Percentiles rank a stretch among this genome's conserved stretches.
Conservation (phyloP, 164 flowering plant species). For the Magnolia sinica region DNA sequence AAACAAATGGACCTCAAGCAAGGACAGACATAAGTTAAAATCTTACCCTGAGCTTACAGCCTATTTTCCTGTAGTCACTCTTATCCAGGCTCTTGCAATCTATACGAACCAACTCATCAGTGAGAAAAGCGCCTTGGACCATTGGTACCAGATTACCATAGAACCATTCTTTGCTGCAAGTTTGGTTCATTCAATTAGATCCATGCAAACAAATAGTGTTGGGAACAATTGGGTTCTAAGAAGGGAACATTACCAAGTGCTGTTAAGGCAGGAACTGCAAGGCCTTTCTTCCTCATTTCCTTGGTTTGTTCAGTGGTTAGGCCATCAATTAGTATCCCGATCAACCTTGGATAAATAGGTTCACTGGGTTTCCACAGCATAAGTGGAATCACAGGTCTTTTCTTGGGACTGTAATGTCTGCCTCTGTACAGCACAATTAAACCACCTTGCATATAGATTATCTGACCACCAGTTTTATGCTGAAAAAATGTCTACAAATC, state of each 20-base stretch:
- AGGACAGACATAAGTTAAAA: background rate
- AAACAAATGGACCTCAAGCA: background rate
- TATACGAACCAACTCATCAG: conserved; percentile 73
- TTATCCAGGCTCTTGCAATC: conserved; percentile 77
- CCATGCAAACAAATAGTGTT: background rate
- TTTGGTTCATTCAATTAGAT: background rate
- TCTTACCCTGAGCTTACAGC: conserved; percentile 83
- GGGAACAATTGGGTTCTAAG: background rate
- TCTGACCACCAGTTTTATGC: conserved; percentile 85
- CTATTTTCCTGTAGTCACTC: conserved; percentile 90
- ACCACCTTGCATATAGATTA: conserved; percentile 79
- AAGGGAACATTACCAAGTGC: conserved; percentile 56
- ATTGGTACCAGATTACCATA: conserved; percentile 85
- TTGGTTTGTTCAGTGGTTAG: conserved; percentile 81
- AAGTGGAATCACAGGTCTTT: conserved; percentile 74
- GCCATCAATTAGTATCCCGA: conserved; percentile 78
- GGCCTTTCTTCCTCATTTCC: conserved; percentile 82
- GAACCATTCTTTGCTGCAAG: conserved; percentile 84
- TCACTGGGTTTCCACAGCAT: conserved; percentile 98
- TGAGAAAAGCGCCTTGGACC: conserved; percentile 89
- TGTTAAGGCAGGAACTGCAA: conserved; percentile 66
- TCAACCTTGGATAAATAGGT: conserved; percentile 82
- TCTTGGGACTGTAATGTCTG: conserved; percentile 66
- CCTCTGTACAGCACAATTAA: conserved; percentile 78
- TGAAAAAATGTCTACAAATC: background rate